Percentiles rank a stretch among this genome's conserved stretches.
Evolutionary conservation across 768 basidiomycete genomes (phyloP).

Genomic region (Termitomyces titanicus): DNA sequence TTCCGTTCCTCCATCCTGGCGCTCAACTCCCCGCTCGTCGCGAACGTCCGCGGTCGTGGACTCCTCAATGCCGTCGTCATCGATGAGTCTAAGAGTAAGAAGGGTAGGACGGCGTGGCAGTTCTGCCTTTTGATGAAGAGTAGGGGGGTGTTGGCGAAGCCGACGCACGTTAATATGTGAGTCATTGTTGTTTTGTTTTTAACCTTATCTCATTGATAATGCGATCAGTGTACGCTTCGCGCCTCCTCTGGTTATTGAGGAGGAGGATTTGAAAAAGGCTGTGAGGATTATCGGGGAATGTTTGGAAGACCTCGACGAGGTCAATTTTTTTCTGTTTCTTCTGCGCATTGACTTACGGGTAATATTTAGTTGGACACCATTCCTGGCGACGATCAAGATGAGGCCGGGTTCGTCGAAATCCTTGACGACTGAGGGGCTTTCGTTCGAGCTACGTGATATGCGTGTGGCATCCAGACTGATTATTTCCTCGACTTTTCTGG

Average conservation of each 20-base stretch:
- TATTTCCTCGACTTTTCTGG: too few relatives aligned
- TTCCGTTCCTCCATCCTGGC: conserved; percentile 68
- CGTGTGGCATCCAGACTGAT: conserved; percentile 3
- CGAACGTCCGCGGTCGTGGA: conserved; percentile 80
- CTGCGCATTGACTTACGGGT: background rate
- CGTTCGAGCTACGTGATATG: conserved; percentile 6
- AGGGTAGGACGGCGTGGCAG: conserved; percentile 91
- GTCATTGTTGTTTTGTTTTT: conserved; percentile 24
- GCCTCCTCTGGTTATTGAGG: conserved; percentile 92
- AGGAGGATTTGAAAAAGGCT: conserved; percentile 75
- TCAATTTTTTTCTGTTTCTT: conserved; percentile 27
- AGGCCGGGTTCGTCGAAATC: conserved; percentile 47
- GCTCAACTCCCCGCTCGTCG: conserved; percentile 68
- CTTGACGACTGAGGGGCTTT: conserved; percentile 3
- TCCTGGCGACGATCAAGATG: conserved; percentile 58
- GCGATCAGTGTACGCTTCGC: conserved; percentile 87
- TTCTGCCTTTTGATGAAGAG: conserved; percentile 90
- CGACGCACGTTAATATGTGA: conserved; percentile 92
- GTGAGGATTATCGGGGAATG: conserved; percentile 74
- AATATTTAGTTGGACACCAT: conserved; percentile 38
- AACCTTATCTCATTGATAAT: background rate
- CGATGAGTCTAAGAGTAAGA: conserved; percentile 73
- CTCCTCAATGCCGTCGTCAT: conserved; percentile 93
- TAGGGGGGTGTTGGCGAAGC: conserved; percentile 90
- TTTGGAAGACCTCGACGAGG: conserved; percentile 77